These are phyloP conservation scores for Exophiala sp. DNA, from an alignment of 2,329 filamentous ascomycete species.

Conservation along the genomic window DNA sequence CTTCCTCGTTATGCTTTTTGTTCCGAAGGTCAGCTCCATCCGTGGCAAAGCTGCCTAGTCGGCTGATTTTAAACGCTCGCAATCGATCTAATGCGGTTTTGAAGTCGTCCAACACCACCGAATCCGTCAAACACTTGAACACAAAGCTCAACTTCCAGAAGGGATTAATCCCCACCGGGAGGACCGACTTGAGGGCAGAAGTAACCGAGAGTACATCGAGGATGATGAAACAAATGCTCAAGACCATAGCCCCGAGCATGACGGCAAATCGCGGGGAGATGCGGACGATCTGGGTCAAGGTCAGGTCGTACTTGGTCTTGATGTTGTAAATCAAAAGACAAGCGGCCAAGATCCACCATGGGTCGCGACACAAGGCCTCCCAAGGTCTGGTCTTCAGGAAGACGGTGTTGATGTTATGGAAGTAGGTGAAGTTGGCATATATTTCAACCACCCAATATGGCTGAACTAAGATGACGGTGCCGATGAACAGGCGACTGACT, in stretches of 20 bases:
- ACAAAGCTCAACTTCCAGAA: conserved; percentile 57
- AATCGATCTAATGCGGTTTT: conserved; percentile 45
- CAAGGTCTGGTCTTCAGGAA: conserved; percentile 49
- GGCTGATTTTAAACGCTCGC: conserved; percentile 29
- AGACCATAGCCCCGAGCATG: conserved; percentile 55
- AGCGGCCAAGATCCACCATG: conserved; percentile 57
- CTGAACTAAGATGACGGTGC: conserved; percentile 50
- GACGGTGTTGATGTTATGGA: conserved; percentile 44
- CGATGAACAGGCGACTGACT: conserved; percentile 49
- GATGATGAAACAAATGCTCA: conserved; percentile 56
- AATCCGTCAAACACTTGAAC: conserved; percentile 57
- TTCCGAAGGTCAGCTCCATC: conserved; percentile 20
- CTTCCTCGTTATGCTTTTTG: conserved; percentile 24
- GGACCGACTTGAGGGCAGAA: conserved; percentile 37
- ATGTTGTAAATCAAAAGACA: conserved; percentile 53
- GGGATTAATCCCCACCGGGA: conserved; percentile 56
- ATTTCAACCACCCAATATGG: conserved; percentile 57
- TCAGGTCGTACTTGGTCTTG: conserved; percentile 53
- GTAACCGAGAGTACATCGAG: conserved; percentile 58
- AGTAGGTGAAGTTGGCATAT: conserved; percentile 56
- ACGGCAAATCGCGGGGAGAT: conserved; percentile 60
- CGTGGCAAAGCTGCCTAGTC: conserved; percentile 28
- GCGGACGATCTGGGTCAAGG: conserved; percentile 51
- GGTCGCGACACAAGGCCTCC: conserved; percentile 53
- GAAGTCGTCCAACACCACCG: conserved; percentile 57